Conservation (phyloP, 192 early-diverging fungal species). For the Neocallimastix lanati region DNA sequence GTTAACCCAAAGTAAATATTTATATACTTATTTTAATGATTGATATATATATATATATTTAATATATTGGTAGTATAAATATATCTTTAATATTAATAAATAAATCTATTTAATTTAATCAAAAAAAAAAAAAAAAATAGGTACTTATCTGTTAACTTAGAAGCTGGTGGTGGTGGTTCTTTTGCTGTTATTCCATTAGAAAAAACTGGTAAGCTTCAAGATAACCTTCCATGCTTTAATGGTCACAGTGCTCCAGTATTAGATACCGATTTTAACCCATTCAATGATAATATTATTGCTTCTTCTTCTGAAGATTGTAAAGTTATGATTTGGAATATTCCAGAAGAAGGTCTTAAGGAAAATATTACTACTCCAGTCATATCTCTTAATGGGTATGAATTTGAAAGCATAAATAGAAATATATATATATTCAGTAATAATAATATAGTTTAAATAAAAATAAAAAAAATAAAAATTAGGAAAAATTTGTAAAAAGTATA, state of each 20-base stretch:
- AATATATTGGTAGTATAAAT: background rate
- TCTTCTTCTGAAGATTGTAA: conserved; percentile 55
- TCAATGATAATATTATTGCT: conserved; percentile 92
- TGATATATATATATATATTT: background rate
- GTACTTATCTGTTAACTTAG: conserved; percentile 38
- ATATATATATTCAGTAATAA: too few relatives aligned
- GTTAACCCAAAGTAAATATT: conserved; percentile 61
- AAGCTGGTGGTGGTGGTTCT: conserved; percentile 56
- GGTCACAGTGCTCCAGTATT: conserved; percentile 87
- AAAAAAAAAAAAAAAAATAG: conserved; percentile 57
- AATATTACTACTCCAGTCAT: conserved; percentile 58
- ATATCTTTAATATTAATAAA: conserved; percentile 39
- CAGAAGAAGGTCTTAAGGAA: conserved; percentile 48
- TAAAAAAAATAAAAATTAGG: too few relatives aligned
- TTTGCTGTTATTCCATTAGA: conserved; percentile 83
- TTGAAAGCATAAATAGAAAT: too few relatives aligned
- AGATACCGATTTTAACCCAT: conserved; percentile 95
- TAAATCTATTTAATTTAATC: too few relatives aligned
- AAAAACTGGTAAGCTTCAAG: conserved; percentile 64
- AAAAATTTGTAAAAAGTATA: too few relatives aligned
- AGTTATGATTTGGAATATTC: conserved; percentile 92
- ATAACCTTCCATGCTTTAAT: conserved; percentile 72
- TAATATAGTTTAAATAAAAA: too few relatives aligned
- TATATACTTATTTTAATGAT: background rate
- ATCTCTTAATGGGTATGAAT: conserved; percentile 72